A percentile compares a stretch with the other conserved stretches of the same genome.
phyloP scores from a whole-genome alignment of 192 early-diverging fungal species.

The Rhizophlyctis rosea region DNA sequence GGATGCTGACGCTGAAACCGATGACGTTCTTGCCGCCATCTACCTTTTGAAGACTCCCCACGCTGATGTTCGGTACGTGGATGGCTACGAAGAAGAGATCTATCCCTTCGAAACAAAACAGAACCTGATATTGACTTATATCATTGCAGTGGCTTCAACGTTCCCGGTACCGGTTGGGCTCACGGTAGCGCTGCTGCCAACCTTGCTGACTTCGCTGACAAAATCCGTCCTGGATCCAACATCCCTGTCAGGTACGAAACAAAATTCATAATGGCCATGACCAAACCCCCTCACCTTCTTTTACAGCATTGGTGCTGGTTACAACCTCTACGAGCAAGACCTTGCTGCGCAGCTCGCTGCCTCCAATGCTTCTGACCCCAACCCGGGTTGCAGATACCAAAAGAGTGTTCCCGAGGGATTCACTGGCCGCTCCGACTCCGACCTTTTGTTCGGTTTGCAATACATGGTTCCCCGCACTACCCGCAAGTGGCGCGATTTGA shows the following conservation, averaged over 20 bases:
- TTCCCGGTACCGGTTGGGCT: background rate
- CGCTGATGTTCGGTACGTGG: constrained; percentile 1
- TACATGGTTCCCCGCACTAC: background rate
- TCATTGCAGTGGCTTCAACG: background rate
- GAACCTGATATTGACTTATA: no score
- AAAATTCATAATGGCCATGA: no score
- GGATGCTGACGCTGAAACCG: background rate
- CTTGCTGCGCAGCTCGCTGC: background rate
- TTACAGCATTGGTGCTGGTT: background rate
- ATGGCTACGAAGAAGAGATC: no score
- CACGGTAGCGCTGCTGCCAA: background rate
- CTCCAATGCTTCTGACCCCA: background rate
- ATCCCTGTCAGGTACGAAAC: background rate
- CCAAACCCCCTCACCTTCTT: no score
- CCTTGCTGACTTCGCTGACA: background rate
- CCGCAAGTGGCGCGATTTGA: background rate
- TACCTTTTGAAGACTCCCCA: background rate
- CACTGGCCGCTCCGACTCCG: background rate
- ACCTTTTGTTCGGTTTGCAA: background rate
- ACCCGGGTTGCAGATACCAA: constrained; percentile 1
- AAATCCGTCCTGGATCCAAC: background rate
- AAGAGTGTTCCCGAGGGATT: background rate
- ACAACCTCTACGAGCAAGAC: background rate
- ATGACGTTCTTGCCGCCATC: background rate
- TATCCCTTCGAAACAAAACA: no score